These are phyloP conservation scores for Candida buenavistaensis DNA, from an alignment of 1,139 yeast genomes.

Conservation along the genomic window DNA sequence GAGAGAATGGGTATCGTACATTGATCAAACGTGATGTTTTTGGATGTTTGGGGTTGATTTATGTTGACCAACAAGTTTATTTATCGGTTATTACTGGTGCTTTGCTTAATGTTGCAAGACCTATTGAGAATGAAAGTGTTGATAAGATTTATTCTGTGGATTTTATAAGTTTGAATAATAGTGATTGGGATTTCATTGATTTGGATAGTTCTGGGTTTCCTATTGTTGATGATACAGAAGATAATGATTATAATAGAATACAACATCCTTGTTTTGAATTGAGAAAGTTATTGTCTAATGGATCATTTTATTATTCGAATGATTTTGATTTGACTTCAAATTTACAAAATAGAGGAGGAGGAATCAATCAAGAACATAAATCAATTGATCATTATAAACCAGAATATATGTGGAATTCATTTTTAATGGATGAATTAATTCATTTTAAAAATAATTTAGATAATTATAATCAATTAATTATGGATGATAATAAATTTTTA, in stretches of 20 bases:
- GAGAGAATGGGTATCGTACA: slow-evolving; percentile 43
- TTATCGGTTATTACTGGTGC: slow-evolving; percentile 79
- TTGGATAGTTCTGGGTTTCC: slow-evolving; percentile 67
- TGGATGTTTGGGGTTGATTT: slow-evolving; percentile 86
- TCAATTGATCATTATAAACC: slow-evolving; percentile 59
- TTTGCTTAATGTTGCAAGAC: slow-evolving; percentile 75
- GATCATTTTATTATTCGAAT: slow-evolving; percentile 88
- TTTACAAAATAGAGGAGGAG: slow-evolving; percentile 70
- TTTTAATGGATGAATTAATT: slow-evolving; percentile 81
- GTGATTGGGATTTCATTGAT: slow-evolving; percentile 78
- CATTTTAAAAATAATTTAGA: slow-evolving; percentile 73
- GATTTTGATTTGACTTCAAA: slow-evolving; percentile 89
- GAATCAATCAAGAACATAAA: slow-evolving; percentile 17
- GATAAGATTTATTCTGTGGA: slow-evolving; percentile 82
- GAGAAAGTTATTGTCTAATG: slow-evolving; percentile 75
- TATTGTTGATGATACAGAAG: slow-evolving; percentile 18
- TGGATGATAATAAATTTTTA: slow-evolving; percentile 77
- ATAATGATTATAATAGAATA: slow-evolving; percentile 27
- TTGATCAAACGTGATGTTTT: slow-evolving; percentile 59
- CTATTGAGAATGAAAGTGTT: slow-evolving; percentile 76
- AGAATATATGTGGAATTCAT: slow-evolving; percentile 96
- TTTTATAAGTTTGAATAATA: slow-evolving; percentile 70
- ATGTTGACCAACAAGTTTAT: slow-evolving; percentile 64
- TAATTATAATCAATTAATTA: slow-evolving; percentile 49
- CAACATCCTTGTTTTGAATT: slow-evolving; percentile 87